phyloP scores from a whole-genome alignment of 768 basidiomycete species.

The Phaeotremella skinneri region DNA sequence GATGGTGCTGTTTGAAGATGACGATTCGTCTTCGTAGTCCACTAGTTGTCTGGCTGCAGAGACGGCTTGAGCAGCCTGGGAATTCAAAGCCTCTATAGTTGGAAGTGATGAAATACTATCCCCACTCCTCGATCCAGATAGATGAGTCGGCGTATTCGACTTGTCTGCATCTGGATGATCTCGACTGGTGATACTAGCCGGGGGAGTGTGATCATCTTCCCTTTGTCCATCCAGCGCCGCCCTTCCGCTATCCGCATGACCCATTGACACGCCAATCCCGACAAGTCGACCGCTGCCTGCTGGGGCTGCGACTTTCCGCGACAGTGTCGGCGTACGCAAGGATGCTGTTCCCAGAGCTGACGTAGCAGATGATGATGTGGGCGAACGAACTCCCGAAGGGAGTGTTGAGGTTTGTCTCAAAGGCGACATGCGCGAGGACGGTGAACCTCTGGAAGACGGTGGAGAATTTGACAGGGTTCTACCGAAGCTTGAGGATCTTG shows the following conservation, averaged over 20 bases:
- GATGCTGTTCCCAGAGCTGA: not conserved
- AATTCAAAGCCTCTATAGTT: conserved; percentile 37
- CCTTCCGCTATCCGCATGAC: no score
- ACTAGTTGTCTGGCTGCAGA: conserved; percentile 84
- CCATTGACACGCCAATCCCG: not conserved
- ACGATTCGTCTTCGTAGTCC: conserved; percentile 66
- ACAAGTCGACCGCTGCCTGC: not conserved
- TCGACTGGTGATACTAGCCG: conserved; percentile 29
- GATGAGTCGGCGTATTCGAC: conserved; percentile 56
- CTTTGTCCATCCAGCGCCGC: not conserved
- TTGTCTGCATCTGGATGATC: conserved; percentile 69
- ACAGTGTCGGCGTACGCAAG: conserved; percentile 19
- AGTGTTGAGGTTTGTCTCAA: conserved; percentile 20
- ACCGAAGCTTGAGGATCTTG: conserved; percentile 17
- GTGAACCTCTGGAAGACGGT: conserved; percentile 25
- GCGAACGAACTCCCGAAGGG: conserved; percentile 16
- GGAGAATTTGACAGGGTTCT: conserved; percentile 18
- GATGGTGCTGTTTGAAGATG: conserved; percentile 31
- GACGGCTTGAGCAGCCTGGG: conserved; percentile 87
- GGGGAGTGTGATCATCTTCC: not conserved
- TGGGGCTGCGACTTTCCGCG: conserved; percentile 13
- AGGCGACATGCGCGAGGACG: conserved; percentile 19
- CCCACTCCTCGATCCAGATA: conserved; percentile 65
- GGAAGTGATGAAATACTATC: conserved; percentile 63
- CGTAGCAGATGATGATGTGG: not conserved